These are phyloP conservation scores for Ceratocystis ficicola DNA, from an alignment of 2,329 filamentous ascomycete genomes.

Conservation along the genomic window DNA sequence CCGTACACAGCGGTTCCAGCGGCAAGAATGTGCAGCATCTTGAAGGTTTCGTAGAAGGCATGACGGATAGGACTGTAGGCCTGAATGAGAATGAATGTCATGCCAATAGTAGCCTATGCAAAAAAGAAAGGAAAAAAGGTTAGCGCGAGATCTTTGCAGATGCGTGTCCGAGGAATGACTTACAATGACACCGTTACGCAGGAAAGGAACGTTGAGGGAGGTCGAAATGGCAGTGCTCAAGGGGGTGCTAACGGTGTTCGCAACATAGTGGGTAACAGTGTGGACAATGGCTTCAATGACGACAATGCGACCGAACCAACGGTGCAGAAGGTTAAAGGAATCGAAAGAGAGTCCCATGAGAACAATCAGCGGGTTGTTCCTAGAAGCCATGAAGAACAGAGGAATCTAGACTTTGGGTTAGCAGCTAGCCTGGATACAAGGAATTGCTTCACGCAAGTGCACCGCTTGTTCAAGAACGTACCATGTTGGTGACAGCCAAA, in stretches of 20 bases:
- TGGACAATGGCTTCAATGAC: slow-evolving; percentile 57
- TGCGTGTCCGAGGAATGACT: background rate
- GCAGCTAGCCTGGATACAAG: background rate
- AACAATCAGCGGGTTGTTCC: slow-evolving; percentile 83
- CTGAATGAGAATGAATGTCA: slow-evolving; percentile 53
- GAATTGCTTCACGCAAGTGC: background rate
- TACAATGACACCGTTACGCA: slow-evolving; percentile 13
- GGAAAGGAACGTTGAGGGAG: slow-evolving; percentile 17
- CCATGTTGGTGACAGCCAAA: slow-evolving; percentile 77
- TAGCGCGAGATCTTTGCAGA: slow-evolving; percentile 6
- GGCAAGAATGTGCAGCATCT: slow-evolving; percentile 55
- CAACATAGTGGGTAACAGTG: slow-evolving; percentile 34
- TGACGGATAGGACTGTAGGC: slow-evolving; percentile 60
- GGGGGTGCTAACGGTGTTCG: slow-evolving; percentile 8
- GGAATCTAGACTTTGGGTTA: slow-evolving; percentile 34
- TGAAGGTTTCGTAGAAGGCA: slow-evolving; percentile 69
- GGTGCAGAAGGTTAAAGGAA: slow-evolving; percentile 66
- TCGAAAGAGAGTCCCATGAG: slow-evolving; percentile 84
- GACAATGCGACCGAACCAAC: slow-evolving; percentile 68
- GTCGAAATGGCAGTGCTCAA: slow-evolving; percentile 15
- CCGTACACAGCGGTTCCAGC: slow-evolving; percentile 49
- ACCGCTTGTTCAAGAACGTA: slow-evolving; percentile 30
- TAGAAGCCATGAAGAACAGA: slow-evolving; percentile 72
- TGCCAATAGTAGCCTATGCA: slow-evolving; percentile 43
- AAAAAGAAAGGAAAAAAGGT: background rate